These are phyloP conservation scores for Torulaspora maleeae DNA, from an alignment of 805 yeast genomes.

Conservation along the genomic window DNA sequence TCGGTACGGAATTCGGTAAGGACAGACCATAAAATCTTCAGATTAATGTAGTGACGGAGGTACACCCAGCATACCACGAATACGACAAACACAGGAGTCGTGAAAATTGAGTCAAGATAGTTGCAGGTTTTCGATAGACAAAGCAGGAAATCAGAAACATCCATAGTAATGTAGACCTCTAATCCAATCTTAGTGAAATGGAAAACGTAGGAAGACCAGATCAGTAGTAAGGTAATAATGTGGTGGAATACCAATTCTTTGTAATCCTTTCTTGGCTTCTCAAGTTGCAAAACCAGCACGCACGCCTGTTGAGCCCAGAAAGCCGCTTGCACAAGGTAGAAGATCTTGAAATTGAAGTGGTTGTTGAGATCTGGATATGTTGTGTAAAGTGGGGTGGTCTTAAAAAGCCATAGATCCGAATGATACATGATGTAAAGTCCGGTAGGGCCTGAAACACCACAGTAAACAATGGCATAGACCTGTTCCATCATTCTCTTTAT, in stretches of 20 bases:
- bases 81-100: slow-evolving; percentile 60
- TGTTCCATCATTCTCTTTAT: slow-evolving; percentile 88
- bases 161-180: slow-evolving; percentile 91
- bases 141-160: slow-evolving; percentile 84
- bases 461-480: slow-evolving; percentile 77
- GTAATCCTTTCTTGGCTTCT: slow-evolving; percentile 93
- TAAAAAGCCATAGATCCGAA: slow-evolving; percentile 84
- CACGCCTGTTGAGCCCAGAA: slow-evolving; percentile 97
- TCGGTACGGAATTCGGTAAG: slow-evolving; percentile 81
- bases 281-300: slow-evolving; percentile 75
- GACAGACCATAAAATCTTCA: slow-evolving; percentile 77
- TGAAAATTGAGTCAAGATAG: slow-evolving; percentile 65
- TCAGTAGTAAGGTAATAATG: slow-evolving; percentile 80
- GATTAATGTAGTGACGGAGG: slow-evolving; percentile 79
- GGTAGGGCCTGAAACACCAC: slow-evolving; percentile 72
- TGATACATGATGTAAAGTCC: slow-evolving; percentile 86
- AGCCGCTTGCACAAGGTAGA: slow-evolving; percentile 88
- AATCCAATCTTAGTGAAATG: slow-evolving; percentile 97
- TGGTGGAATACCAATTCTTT: slow-evolving; percentile 90
- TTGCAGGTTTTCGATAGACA: slow-evolving; percentile 81
- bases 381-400: slow-evolving; percentile 74
- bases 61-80: slow-evolving; percentile 80
- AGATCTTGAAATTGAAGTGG: slow-evolving; percentile 65
- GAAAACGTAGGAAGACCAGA: slow-evolving; percentile 83
- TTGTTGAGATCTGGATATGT: slow-evolving; percentile 80